Conservation (phyloP, 108 stramenopile genomes). For the Schizochytrium sp. region DNA sequence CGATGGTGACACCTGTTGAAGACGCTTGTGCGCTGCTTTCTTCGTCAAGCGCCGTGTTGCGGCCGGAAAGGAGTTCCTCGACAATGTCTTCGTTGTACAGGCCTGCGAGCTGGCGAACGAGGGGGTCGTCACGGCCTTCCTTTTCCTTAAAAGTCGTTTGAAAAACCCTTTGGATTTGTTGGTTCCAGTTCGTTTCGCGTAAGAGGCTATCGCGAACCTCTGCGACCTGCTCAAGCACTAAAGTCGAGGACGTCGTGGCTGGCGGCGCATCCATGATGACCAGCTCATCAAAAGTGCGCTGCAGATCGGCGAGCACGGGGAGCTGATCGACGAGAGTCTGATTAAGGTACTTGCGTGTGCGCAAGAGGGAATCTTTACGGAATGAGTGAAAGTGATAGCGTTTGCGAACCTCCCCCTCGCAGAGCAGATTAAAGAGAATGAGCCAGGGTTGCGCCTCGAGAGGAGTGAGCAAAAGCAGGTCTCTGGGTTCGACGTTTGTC, state of each 20-base stretch:
- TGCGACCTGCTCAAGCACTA: constrained; percentile 7
- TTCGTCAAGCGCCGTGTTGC: neutral
- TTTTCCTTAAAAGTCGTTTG: neutral
- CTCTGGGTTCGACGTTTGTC: constrained; percentile 43
- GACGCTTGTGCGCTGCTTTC: neutral
- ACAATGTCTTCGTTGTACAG: neutral
- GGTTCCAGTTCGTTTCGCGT: neutral
- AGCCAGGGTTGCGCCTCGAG: constrained; percentile 71
- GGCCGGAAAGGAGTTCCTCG: neutral
- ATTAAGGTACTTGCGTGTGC: constrained; percentile 61
- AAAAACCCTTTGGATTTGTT: neutral
- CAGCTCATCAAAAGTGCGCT: constrained; percentile 69
- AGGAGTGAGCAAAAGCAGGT: constrained; percentile 59
- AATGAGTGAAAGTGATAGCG: constrained; percentile 63
- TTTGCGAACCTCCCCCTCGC: constrained; percentile 49
- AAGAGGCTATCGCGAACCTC: neutral
- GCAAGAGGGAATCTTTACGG: constrained; percentile 59
- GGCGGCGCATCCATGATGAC: constrained; percentile 57
- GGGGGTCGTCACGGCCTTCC: neutral
- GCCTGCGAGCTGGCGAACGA: neutral
- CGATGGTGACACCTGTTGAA: neutral
- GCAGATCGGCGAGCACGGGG: constrained; percentile 65
- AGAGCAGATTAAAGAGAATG: constrained; percentile 59
- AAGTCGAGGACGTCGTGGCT: neutral
- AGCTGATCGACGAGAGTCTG: constrained; percentile 65